These are phyloP conservation scores for Xylaria nigripes DNA, from an alignment of 495 filamentous ascomycete species.

Conservation along the genomic window DNA sequence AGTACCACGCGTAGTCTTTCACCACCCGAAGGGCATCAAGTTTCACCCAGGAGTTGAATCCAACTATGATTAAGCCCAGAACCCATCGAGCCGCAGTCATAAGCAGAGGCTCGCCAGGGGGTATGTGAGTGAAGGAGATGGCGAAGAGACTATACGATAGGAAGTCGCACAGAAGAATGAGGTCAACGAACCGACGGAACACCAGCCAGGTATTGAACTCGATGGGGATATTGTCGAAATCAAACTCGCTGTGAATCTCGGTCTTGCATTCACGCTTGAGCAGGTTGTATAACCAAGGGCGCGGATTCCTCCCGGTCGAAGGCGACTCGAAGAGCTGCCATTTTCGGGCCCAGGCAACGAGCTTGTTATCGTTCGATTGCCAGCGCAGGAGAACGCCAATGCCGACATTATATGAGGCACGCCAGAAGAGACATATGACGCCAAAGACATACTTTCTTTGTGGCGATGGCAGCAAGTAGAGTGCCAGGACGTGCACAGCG, in stretches of 20 bases:
- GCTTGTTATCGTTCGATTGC: conserved; percentile 79
- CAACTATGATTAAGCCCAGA: conserved; percentile 69
- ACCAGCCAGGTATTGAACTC: conserved; percentile 99
- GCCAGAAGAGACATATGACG: conserved; percentile 82
- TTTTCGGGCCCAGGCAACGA: conserved; percentile 83
- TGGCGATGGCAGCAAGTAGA: conserved; percentile 60
- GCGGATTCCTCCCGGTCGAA: conserved; percentile 65
- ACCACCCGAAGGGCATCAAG: conserved; percentile 96
- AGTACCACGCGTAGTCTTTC: conserved; percentile 99
- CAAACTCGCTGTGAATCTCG: conserved; percentile 90
- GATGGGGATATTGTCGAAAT: conserved; percentile 83
- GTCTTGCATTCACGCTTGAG: conserved; percentile 85
- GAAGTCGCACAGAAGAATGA: conserved; percentile 98
- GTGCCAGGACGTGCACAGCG: conserved; percentile 58
- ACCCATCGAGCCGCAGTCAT: conserved; percentile 71
- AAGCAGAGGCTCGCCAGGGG: conserved; percentile 57
- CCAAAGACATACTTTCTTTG: conserved; percentile 70
- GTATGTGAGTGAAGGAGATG: conserved; percentile 72
- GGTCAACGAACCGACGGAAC: conserved; percentile 86
- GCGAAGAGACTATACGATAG: conserved; percentile 94
- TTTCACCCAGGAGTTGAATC: conserved; percentile 98
- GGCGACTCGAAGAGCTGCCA: conserved; percentile 81
- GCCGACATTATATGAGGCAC: conserved; percentile 82
- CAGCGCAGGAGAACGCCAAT: conserved; percentile 84
- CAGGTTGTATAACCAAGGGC: conserved; percentile 69